Evolutionary conservation across 495 filamentous ascomycete genomes (phyloP).

Genomic region (Ramalina intermedia): DNA sequence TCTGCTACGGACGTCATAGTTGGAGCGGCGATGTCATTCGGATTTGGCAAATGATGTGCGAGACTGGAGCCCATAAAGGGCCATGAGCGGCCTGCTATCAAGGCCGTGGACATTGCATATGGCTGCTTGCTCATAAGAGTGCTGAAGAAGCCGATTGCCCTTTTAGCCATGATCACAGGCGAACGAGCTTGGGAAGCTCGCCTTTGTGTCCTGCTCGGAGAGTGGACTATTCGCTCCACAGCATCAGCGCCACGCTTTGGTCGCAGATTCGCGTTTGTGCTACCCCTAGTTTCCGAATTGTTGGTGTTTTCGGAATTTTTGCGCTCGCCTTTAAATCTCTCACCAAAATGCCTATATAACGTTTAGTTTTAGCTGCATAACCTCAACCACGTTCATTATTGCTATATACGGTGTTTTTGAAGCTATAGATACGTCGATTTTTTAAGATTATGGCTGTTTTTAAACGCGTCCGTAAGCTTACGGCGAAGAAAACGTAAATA

Average conservation of each 20-base stretch:
- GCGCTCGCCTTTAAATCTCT: too few species aligned
- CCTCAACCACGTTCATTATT: too few species aligned
- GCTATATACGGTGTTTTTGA: too few species aligned
- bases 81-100: background rate
- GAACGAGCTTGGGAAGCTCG: background rate
- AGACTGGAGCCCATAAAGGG: background rate
- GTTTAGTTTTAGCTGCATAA: too few species aligned
- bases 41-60: background rate
- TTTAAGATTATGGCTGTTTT: too few species aligned
- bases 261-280: background rate
- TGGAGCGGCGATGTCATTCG: background rate
- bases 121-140: background rate
- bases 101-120: background rate
- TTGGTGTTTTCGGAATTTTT: too few species aligned
- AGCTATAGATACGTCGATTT: too few species aligned
- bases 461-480: too few species aligned
- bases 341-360: too few species aligned
- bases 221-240: background rate
- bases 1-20: background rate
- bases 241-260: background rate
- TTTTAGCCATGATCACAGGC: background rate
- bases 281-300: too few species aligned
- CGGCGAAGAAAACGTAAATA: too few species aligned
- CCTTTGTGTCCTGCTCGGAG: background rate
- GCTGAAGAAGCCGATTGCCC: background rate